Base-by-base conservation (phyloP, 768 basidiomycete species). In the Lactarius evosmus region DNA sequence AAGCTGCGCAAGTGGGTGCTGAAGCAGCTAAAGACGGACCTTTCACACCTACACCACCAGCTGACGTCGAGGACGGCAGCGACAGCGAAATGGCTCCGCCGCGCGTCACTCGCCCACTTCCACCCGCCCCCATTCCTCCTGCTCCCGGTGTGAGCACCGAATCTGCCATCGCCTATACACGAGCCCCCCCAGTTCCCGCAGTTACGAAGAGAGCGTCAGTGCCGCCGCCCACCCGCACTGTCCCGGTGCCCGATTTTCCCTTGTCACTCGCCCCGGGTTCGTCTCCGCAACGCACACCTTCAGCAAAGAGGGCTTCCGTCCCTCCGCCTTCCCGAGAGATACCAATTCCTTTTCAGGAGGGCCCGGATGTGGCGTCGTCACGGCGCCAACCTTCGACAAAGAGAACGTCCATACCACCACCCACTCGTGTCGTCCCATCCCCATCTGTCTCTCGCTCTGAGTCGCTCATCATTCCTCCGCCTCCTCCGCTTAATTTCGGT, bases 111-210 rank as follows among this genome's bases (percentile, higher is more conserved):
- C 73, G 72, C 56, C 70, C 71, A 0, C 66, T 73, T 56, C 78
- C 74, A 0, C 72, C 75, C 0, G 74, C 77, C 22, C 77, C 77
- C 0, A 72, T 71, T 27, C 72, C 70, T 56, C 33, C 72, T 30
- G 41, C 54, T n/a, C 70, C 74, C 9, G 70, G 68, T 40, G 70
- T 71, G 29, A 49, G 60, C 33, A 12, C n/a, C 17, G 58, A 52
- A 27, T 36, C 44, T n/a, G 36, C 40, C n/a, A 44, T 33, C 4
- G 56, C 50, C 19, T 32, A 32, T 3, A 41, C 52, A 11, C 61
- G n/a, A 32, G 38, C 22, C 16, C 54, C 65, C 25, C 40, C 38
- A 8, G 55, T 34, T 25, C 46, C 62, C 30, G 57, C 60, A 4
- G 38, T 66, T 19, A 58, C 64, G 19, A 66, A 57, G 56, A 69